A percentile compares a stretch with the other conserved stretches of the same genome.
Conservation (phyloP, 129 eudicot species). For the Scalesia atractyloides region DNA sequence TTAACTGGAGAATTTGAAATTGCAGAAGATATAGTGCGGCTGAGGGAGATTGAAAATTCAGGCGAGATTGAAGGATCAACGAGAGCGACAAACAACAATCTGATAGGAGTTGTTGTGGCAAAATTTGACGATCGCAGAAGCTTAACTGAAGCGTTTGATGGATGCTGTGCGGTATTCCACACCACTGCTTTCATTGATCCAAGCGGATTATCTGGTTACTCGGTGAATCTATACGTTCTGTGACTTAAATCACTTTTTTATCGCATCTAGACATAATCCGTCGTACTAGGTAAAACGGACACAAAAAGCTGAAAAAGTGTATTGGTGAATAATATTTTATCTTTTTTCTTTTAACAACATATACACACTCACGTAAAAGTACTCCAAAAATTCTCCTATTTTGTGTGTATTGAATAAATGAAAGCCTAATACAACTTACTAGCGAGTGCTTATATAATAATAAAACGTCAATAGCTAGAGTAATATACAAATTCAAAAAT, state of each 20-base stretch:
- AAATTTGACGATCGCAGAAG: constrained; percentile 45
- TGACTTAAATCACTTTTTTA: neutral
- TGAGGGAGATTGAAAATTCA: constrained; percentile 63
- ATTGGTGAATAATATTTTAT: too few species aligned
- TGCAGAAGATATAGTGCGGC: constrained; percentile 64
- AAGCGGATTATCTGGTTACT: constrained; percentile 72
- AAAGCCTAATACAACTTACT: too few species aligned
- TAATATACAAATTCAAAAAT: too few species aligned
- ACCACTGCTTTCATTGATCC: constrained; percentile 78
- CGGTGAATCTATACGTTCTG: constrained; percentile 47
- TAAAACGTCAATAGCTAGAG: too few species aligned
- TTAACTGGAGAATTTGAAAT: neutral
- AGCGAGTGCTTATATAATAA: too few species aligned
- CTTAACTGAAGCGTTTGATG: constrained; percentile 56
- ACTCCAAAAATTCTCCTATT: too few species aligned
- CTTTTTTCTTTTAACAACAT: too few species aligned
- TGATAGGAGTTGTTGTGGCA: constrained; percentile 54
- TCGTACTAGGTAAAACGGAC: too few species aligned
- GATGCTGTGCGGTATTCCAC: constrained; percentile 74
- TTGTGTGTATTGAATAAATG: too few species aligned
- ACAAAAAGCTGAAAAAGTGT: too few species aligned
- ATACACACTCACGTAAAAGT: too few species aligned
- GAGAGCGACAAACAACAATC: constrained; percentile 25
- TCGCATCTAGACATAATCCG: too few species aligned
- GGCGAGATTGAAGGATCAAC: constrained; percentile 55